A percentile compares a stretch with the other conserved stretches of the same genome.
Conservation (phyloP, 2,329 filamentous ascomycete genomes). For the Ceratocystis eucalypticola region DNA sequence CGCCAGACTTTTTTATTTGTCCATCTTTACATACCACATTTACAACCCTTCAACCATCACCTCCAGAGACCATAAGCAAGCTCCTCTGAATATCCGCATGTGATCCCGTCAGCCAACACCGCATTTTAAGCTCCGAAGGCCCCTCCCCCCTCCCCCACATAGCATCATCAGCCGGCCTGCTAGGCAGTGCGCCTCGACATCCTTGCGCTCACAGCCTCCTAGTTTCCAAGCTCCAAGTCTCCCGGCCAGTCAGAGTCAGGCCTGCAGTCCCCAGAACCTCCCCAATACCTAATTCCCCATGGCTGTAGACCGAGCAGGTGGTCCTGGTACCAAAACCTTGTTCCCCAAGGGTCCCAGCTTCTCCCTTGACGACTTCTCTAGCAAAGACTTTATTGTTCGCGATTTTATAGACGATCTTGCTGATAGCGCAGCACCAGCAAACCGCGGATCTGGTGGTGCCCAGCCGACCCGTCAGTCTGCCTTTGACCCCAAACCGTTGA, state of each 20-base stretch:
- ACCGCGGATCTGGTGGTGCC: constrained; percentile 57
- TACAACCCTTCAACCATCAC: neutral
- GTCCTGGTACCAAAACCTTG: constrained; percentile 46
- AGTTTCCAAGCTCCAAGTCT: neutral
- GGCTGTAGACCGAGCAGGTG: constrained; percentile 25
- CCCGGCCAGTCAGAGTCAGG: neutral
- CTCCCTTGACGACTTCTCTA: constrained; percentile 75
- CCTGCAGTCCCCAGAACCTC: neutral
- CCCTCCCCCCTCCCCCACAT: neutral
- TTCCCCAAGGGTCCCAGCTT: constrained; percentile 72
- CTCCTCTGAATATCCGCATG: neutral
- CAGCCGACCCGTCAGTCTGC: constrained; percentile 31
- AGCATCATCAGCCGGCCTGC: neutral
- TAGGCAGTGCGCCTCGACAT: neutral
- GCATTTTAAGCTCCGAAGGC: neutral
- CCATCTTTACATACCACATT: neutral
- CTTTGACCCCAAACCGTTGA: constrained; percentile 94
- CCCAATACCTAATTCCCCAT: neutral
- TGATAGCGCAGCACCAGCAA: constrained; percentile 65
- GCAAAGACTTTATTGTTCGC: constrained; percentile 90
- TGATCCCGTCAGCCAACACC: neutral
- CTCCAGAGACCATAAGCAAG: neutral
- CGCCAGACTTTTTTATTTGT: neutral
- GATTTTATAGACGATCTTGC: constrained; percentile 93
- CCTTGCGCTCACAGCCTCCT: neutral